phyloP scores from a whole-genome alignment of 2,329 filamentous ascomycete genomes.

The Ilyonectria destructans region DNA sequence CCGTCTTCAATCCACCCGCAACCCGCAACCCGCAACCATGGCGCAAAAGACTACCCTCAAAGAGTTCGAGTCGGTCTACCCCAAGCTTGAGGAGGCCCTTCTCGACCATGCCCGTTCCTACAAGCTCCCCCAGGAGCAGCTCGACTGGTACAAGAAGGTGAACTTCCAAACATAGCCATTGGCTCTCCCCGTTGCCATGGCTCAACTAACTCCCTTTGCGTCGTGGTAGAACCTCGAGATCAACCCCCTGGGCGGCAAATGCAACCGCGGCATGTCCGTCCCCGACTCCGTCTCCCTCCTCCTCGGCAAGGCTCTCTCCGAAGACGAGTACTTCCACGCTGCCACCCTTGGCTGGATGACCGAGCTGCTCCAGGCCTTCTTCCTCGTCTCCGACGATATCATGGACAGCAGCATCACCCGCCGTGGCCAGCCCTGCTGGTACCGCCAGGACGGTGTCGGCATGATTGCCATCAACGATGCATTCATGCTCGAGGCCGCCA shows the following conservation, averaged over 20 bases:
- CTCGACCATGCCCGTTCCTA: slow-evolving; percentile 85
- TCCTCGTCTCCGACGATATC: slow-evolving; percentile 98
- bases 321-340: slow-evolving; percentile 90
- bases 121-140: slow-evolving; percentile 84
- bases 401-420: slow-evolving; percentile 98
- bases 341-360: slow-evolving; percentile 97
- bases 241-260: slow-evolving; percentile 96
- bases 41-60: slow-evolving; percentile 83
- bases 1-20: slow-evolving; percentile 2
- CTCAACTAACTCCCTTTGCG: slow-evolving; percentile 7
- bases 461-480: slow-evolving; percentile 99
- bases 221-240: slow-evolving; percentile 79
- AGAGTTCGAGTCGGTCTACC: slow-evolving; percentile 93
- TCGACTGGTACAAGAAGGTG: slow-evolving; percentile 91
- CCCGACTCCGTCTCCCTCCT: slow-evolving; percentile 91
- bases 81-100: slow-evolving; percentile 86
- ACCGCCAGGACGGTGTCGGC: slow-evolving; percentile 89
- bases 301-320: slow-evolving; percentile 78
- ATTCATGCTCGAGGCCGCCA: slow-evolving; percentile 93
- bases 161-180: not conserved
- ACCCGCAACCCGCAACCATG: slow-evolving; percentile 59
- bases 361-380: slow-evolving; percentile 98
- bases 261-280: slow-evolving; percentile 98
- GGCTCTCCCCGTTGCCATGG: not conserved
- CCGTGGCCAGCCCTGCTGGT: slow-evolving; percentile 96